Percentiles rank a stretch among this genome's conserved stretches.
phyloP scores from a whole-genome alignment of 495 filamentous ascomycete species.

The Hyaloscypha hepaticicola region DNA sequence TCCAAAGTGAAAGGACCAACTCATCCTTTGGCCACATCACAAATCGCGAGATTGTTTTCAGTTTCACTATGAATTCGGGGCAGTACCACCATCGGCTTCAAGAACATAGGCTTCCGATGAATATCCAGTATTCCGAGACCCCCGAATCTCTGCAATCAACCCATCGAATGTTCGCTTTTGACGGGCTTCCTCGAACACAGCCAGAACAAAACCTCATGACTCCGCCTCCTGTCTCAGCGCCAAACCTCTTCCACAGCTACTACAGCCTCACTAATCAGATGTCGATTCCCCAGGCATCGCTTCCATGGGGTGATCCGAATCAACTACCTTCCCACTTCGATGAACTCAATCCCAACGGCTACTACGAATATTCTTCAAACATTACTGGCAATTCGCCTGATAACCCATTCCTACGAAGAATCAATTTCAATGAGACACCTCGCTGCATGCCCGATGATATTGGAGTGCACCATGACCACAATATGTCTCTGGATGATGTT shows the following conservation, averaged over 20 bases:
- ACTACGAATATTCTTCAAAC: slow-evolving; percentile 21
- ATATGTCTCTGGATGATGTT: slow-evolving; percentile 3
- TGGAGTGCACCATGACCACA: slow-evolving; percentile 6
- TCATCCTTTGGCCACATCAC: slow-evolving; percentile 24
- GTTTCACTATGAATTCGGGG: slow-evolving; percentile 26
- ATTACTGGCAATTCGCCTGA: slow-evolving; percentile 12
- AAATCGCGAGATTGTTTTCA: slow-evolving; percentile 8
- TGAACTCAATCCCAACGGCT: slow-evolving; percentile 15
- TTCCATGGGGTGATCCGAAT: slow-evolving; percentile 18
- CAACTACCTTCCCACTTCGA: slow-evolving; percentile 16
- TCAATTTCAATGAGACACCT: slow-evolving; percentile 15
- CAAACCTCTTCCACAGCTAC: slow-evolving; percentile 2
- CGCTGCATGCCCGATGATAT: slow-evolving; percentile 17
- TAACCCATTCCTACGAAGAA: slow-evolving; percentile 1
- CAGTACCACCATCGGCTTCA: slow-evolving; percentile 22
- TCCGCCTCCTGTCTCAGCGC: not conserved
- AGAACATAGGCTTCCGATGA: slow-evolving; percentile 18
- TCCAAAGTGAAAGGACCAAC: slow-evolving; percentile 22
- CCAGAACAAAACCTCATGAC: slow-evolving; percentile 22
- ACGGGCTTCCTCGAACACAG: slow-evolving; percentile 26
- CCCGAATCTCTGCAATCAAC: slow-evolving; percentile 14
- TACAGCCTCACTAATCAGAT: slow-evolving; percentile 21
- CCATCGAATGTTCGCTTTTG: slow-evolving; percentile 17
- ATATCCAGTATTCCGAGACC: slow-evolving; percentile 22
- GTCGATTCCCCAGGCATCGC: slow-evolving; percentile 22